A percentile compares a stretch with the other conserved stretches of the same genome.
These are phyloP conservation scores for Exophiala calicioides DNA, from an alignment of 2,329 filamentous ascomycete species.

Conservation along the genomic window DNA sequence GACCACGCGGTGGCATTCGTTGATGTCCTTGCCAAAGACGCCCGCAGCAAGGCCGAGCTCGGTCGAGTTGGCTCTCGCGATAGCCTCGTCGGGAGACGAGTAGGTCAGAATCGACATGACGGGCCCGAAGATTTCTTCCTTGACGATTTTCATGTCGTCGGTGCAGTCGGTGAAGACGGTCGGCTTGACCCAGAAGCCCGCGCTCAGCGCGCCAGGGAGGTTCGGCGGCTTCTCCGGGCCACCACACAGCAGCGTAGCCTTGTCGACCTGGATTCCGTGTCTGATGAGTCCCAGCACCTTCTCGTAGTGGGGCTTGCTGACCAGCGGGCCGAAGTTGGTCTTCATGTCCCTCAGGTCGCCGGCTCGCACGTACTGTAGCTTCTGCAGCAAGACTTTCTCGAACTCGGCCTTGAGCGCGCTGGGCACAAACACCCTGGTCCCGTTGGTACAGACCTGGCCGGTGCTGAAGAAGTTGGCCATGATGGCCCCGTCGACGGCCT, in stretches of 20 bases:
- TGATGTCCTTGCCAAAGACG: constrained; percentile 76
- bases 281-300: constrained; percentile 78
- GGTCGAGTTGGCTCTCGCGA: constrained; percentile 74
- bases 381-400: constrained; percentile 67
- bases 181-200: constrained; percentile 81
- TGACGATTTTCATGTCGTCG: constrained; percentile 75
- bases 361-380: constrained; percentile 68
- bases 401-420: constrained; percentile 65
- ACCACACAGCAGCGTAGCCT: constrained; percentile 72
- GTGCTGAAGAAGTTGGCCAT: constrained; percentile 92
- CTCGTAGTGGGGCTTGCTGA: constrained; percentile 70
- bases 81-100: constrained; percentile 66
- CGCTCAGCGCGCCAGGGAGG: constrained; percentile 52
- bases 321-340: constrained; percentile 84
- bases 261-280: constrained; percentile 72
- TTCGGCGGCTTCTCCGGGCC: constrained; percentile 61
- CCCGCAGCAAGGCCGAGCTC: constrained; percentile 78
- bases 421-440: constrained; percentile 83
- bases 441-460: constrained; percentile 91
- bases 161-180: constrained; percentile 85
- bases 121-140: constrained; percentile 86
- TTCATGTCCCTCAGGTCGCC: constrained; percentile 70
- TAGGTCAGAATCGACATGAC: constrained; percentile 82
- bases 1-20: constrained; percentile 70
- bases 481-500: constrained; percentile 86